These are phyloP conservation scores for Blastocystis sp. DNA, from an alignment of 352 stramenopile species.

Conservation along the genomic window DNA sequence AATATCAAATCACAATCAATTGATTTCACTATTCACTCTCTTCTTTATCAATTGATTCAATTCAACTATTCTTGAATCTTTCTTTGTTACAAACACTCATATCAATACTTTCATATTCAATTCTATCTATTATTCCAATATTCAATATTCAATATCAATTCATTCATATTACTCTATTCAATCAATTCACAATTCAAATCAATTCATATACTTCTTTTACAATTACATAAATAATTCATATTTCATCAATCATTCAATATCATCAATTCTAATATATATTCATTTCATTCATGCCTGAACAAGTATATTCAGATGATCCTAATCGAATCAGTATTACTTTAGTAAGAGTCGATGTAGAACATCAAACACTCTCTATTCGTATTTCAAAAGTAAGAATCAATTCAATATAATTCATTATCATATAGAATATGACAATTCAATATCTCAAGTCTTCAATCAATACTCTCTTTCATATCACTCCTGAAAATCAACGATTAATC, in stretches of 20 bases:
- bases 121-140: no score
- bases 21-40: not conserved
- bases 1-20: not conserved
- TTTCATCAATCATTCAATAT: not conserved
- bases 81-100: no score
- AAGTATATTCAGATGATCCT: not conserved
- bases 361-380: not conserved
- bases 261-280: not conserved
- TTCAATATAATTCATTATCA: not conserved
- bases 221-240: not conserved
- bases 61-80: not conserved
- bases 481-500: not conserved
- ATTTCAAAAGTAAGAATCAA: not conserved
- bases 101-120: no score
- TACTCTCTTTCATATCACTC: not conserved
- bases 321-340: not conserved
- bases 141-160: not conserved
- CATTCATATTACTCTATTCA: not conserved
- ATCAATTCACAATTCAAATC: not conserved
- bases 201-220: not conserved
- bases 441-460: conserved; percentile 9
- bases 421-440: conserved; percentile 16
- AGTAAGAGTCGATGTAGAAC: not conserved
- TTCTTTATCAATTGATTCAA: not conserved
- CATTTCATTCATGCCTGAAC: not conserved